phyloP scores from a whole-genome alignment of 352 stramenopile genomes.

The Peronospora tabacina region DNA sequence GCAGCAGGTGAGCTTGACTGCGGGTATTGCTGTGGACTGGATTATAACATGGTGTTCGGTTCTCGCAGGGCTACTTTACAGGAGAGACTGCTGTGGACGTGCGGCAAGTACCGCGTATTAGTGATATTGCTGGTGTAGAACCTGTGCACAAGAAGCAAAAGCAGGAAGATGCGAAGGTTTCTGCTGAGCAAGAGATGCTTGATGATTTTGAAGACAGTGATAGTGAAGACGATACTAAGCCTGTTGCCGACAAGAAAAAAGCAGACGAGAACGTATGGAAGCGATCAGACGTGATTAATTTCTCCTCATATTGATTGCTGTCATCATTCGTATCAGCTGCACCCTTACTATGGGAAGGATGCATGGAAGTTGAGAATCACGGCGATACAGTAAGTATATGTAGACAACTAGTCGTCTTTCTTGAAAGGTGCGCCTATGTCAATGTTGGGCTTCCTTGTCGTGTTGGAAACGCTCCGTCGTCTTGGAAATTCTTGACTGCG shows the following conservation, averaged over 20 bases:
- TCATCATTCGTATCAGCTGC: constrained; percentile 2
- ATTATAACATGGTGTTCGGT: constrained; percentile 1
- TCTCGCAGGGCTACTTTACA: constrained; percentile 63
- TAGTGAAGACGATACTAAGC: constrained; percentile 33
- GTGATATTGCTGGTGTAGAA: not conserved
- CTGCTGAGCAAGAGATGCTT: constrained; percentile 68
- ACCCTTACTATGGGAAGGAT: constrained; percentile 4
- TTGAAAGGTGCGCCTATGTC: constrained; percentile 32
- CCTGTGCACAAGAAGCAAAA: constrained; percentile 21
- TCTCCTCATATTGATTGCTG: constrained; percentile 43
- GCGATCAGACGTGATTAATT: constrained; percentile 68
- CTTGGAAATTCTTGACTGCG: constrained; percentile 24
- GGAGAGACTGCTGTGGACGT: constrained; percentile 70
- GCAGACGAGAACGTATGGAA: constrained; percentile 38
- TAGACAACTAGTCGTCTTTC: constrained; percentile 44
- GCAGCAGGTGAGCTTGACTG: constrained; percentile 37
- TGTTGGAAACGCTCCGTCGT: constrained; percentile 14
- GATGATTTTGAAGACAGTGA: constrained; percentile 85
- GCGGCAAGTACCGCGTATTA: constrained; percentile 29
- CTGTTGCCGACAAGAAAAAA: constrained; percentile 13
- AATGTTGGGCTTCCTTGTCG: constrained; percentile 23
- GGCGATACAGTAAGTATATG: not conserved
- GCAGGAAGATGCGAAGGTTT: constrained; percentile 31
- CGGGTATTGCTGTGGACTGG: not conserved
- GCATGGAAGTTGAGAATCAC: not conserved